Evolutionary conservation across 345 rosid species (phyloP).

Genomic region (Salix brachista): DNA sequence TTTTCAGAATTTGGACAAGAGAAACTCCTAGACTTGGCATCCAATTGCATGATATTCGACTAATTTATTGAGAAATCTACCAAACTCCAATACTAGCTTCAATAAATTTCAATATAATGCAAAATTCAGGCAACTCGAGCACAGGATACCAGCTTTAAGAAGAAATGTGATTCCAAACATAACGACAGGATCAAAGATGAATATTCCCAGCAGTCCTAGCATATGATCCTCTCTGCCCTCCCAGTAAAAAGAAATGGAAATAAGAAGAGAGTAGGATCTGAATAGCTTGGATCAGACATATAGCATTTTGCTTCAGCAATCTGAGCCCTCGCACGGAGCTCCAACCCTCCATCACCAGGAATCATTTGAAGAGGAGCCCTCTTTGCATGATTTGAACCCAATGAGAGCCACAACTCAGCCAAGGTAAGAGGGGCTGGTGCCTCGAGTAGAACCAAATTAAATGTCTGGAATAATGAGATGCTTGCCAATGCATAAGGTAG

Average conservation of each 20-base stretch:
- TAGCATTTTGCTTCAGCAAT: conserved; percentile 88
- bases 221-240: neutral
- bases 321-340: conserved; percentile 90
- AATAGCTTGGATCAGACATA: conserved; percentile 73
- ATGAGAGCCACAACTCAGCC: conserved; percentile 88
- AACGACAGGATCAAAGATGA: too few relatives aligned
- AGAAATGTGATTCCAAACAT: too few relatives aligned
- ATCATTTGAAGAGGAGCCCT: conserved; percentile 83
- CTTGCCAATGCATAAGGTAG: conserved; percentile 92
- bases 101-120: too few relatives aligned
- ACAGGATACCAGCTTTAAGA: too few relatives aligned
- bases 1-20: neutral
- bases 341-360: conserved; percentile 96
- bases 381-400: conserved; percentile 81
- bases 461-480: conserved; percentile 91
- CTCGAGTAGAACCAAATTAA: conserved; percentile 93
- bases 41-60: neutral
- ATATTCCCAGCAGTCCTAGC: too few relatives aligned
- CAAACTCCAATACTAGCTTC: conserved; percentile 60
- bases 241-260: neutral
- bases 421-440: conserved; percentile 88
- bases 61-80: neutral
- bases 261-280: conserved; percentile 44
- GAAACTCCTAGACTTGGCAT: neutral
- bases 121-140: too few relatives aligned